phyloP scores from a whole-genome alignment of 495 filamentous ascomycete species.

The Letharia lupina region DNA sequence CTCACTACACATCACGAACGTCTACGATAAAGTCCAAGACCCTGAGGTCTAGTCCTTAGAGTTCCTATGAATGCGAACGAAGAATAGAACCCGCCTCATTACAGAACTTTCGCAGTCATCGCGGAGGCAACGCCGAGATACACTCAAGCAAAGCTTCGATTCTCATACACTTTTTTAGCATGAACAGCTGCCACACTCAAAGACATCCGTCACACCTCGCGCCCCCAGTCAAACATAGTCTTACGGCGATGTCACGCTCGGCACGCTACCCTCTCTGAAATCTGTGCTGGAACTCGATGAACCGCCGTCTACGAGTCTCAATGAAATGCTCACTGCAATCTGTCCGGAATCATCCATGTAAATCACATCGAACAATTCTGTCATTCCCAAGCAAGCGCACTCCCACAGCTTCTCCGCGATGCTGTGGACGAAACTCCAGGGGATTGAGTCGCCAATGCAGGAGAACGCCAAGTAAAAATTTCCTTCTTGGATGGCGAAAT shows the following conservation, averaged over 20 bases:
- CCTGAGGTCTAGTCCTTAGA: neutral
- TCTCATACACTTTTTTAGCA: neutral
- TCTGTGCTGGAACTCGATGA: neutral
- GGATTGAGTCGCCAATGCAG: neutral
- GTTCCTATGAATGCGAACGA: neutral
- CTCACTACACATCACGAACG: neutral
- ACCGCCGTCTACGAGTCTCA: neutral
- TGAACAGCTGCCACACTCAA: neutral
- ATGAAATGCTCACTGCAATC: neutral
- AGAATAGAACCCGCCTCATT: neutral
- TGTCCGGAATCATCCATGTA: neutral
- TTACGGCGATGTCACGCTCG: neutral
- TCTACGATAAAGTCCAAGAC: neutral
- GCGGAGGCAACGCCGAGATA: neutral
- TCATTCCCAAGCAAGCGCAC: neutral
- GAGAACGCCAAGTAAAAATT: neutral
- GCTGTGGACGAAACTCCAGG: neutral
- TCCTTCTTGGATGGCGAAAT: neutral
- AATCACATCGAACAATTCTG: neutral
- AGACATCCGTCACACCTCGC: neutral
- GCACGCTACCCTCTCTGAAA: constrained; percentile 2
- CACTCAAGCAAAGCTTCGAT: neutral
- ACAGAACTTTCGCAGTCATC: neutral
- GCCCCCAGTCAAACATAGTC: neutral
- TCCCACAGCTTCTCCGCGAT: neutral